phyloP scores from a whole-genome alignment of 129 eudicot species.

The Saposhnikovia divaricata region DNA sequence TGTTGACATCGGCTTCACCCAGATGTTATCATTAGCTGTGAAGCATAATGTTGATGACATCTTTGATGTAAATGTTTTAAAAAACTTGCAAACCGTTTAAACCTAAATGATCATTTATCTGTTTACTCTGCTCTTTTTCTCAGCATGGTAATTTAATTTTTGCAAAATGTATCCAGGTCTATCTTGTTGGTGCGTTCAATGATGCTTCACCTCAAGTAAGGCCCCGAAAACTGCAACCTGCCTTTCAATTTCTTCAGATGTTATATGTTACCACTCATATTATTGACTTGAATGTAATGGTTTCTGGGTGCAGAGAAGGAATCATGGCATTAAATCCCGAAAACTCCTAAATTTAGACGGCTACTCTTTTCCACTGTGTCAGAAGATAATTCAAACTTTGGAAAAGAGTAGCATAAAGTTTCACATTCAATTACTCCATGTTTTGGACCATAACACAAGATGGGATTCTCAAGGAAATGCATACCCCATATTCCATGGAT shows the following conservation, averaged over 20 bases:
- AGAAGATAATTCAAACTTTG: slow-evolving; percentile 54
- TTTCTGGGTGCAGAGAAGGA: slow-evolving; percentile 32
- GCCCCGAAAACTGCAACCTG: slow-evolving; percentile 25
- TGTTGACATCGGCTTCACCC: slow-evolving; percentile 70
- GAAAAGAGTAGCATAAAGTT: slow-evolving; percentile 44
- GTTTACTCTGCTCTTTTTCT: neutral
- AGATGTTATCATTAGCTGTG: slow-evolving; percentile 61
- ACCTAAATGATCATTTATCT: neutral
- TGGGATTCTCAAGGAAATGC: slow-evolving; percentile 63
- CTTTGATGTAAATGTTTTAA: slow-evolving; percentile 51
- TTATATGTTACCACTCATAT: neutral
- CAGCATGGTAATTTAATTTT: slow-evolving; percentile 10
- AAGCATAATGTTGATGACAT: slow-evolving; percentile 29
- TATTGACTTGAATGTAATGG: slow-evolving; percentile 10
- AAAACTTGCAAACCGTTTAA: neutral
- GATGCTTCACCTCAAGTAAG: slow-evolving; percentile 61
- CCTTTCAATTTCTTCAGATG: slow-evolving; percentile 18
- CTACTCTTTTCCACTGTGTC: slow-evolving; percentile 66
- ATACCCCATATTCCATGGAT: slow-evolving; percentile 66
- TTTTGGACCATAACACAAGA: slow-evolving; percentile 76
- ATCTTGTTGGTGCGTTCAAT: slow-evolving; percentile 77
- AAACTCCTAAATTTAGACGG: slow-evolving; percentile 24
- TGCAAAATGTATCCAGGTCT: slow-evolving; percentile 52
- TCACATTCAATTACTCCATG: slow-evolving; percentile 66
- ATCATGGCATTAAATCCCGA: slow-evolving; percentile 14